Evolutionary conservation across 202 grass and related monocot genomes (phyloP).

Genomic region (Panicum hallii): DNA sequence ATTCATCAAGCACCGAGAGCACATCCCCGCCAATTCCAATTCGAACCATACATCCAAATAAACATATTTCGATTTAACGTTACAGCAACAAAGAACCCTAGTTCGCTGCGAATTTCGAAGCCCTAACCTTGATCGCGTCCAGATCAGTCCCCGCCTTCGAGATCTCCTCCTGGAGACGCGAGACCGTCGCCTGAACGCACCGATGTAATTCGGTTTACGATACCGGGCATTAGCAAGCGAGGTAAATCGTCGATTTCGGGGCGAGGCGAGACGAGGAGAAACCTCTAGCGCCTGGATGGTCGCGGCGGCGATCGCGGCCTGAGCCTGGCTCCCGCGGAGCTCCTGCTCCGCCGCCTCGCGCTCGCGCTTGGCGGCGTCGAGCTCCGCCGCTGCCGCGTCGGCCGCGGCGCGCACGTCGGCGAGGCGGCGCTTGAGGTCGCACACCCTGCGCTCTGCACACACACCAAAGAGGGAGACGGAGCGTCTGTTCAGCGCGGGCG

Average conservation of each 20-base stretch:
- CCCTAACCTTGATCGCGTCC: constrained; percentile 68
- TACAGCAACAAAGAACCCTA: constrained; percentile 16
- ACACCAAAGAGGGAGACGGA: not conserved
- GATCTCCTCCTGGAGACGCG: constrained; percentile 66
- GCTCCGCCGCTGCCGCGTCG: constrained; percentile 54
- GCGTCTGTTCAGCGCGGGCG: constrained; percentile 1
- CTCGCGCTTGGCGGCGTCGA: constrained; percentile 63
- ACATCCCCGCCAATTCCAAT: constrained; percentile 22
- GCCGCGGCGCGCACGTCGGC: constrained; percentile 47
- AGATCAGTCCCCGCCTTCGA: constrained; percentile 55
- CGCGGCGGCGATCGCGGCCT: constrained; percentile 59
- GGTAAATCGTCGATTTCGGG: not conserved
- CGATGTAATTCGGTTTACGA: not conserved
- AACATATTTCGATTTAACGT: not conserved
- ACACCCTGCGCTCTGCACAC: constrained; percentile 68
- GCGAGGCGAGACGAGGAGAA: not conserved
- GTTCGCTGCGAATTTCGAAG: not conserved
- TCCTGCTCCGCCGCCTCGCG: constrained; percentile 68
- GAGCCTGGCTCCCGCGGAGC: constrained; percentile 66
- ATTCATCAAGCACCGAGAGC: constrained; percentile 42
- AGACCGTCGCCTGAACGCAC: constrained; percentile 59
- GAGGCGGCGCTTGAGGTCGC: constrained; percentile 65
- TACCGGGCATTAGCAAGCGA: not conserved
- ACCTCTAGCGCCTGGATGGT: constrained; percentile 78
- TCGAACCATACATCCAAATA: constrained; percentile 9